Evolutionary conservation across 208 protist genomes (phyloP).

Genomic region (Lotmaria passim): DNA sequence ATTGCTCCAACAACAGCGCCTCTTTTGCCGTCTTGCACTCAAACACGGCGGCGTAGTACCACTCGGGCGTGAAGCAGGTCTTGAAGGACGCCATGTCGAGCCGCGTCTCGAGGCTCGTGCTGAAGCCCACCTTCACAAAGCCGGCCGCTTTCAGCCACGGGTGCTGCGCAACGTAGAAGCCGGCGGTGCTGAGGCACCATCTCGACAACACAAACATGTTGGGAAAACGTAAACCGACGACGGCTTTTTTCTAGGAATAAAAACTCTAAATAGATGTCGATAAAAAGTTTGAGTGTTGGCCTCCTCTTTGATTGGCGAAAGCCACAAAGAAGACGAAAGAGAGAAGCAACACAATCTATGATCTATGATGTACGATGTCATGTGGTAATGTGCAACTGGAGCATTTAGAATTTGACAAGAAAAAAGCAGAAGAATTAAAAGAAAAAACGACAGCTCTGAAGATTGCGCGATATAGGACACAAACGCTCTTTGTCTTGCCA

Average conservation of each 20-base stretch:
- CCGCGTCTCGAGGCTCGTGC: constrained; percentile 54
- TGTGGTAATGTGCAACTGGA: too few species aligned
- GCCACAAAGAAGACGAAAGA: background rate
- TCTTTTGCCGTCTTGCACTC: constrained; percentile 56
- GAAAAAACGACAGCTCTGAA: too few species aligned
- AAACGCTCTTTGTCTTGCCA: too few species aligned
- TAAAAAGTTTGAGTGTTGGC: too few species aligned
- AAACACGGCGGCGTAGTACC: constrained; percentile 65
- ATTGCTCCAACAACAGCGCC: constrained; percentile 76
- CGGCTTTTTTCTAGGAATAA: too few species aligned
- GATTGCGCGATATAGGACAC: too few species aligned
- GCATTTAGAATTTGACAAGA: too few species aligned
- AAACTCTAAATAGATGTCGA: too few species aligned
- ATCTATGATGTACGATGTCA: too few species aligned
- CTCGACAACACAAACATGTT: constrained; percentile 26
- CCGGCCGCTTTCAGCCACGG: constrained; percentile 66
- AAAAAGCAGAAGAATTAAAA: too few species aligned
- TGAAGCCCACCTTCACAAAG: constrained; percentile 78
- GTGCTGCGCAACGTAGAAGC: constrained; percentile 78
- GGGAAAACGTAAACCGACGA: too few species aligned
- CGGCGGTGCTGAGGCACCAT: constrained; percentile 28
- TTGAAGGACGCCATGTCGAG: constrained; percentile 75
- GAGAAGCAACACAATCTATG: background rate
- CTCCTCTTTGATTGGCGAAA: background rate
- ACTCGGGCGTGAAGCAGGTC: constrained; percentile 83